Conservation (phyloP, 139 green algal genomes). For the Picochlorum sp. region DNA sequence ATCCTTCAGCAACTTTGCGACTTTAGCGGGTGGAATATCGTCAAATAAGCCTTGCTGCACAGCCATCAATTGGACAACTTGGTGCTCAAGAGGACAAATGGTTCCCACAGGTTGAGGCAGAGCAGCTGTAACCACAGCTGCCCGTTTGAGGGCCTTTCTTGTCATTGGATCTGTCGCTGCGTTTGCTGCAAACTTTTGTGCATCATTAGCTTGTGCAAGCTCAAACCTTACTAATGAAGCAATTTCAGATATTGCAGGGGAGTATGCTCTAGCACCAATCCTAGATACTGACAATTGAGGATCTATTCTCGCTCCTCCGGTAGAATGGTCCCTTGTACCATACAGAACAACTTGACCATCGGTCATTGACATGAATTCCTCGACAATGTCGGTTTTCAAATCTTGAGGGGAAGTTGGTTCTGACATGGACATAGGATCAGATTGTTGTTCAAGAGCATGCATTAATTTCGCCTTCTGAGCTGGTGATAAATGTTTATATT, state of each 20-base stretch:
- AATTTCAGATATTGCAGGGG: constrained; percentile 43
- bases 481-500: constrained; percentile 53
- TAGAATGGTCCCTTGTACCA: constrained; percentile 5
- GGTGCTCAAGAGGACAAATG: constrained; percentile 1
- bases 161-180: neutral
- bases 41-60: constrained; percentile 20
- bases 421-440: constrained; percentile 1
- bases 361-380: constrained; percentile 89
- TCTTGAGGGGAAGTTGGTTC: constrained; percentile 2
- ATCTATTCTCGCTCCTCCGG: constrained; percentile 28
- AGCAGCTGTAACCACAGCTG: constrained; percentile 12
- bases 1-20: constrained; percentile 4
- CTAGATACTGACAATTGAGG: constrained; percentile 52
- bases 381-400: constrained; percentile 43
- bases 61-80: constrained; percentile 20
- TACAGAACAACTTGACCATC: constrained; percentile 65
- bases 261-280: constrained; percentile 60
- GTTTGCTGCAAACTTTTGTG: constrained; percentile 14
- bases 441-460: constrained; percentile 27
- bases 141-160: constrained; percentile 14
- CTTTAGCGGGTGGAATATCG: constrained; percentile 8
- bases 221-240: constrained; percentile 50
- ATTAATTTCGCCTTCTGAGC: constrained; percentile 63
- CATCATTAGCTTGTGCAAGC: constrained; percentile 42
- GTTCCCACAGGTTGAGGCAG: constrained; percentile 16